phyloP scores from a whole-genome alignment of 768 basidiomycete species.

The Termitomyces eurrhizus region DNA sequence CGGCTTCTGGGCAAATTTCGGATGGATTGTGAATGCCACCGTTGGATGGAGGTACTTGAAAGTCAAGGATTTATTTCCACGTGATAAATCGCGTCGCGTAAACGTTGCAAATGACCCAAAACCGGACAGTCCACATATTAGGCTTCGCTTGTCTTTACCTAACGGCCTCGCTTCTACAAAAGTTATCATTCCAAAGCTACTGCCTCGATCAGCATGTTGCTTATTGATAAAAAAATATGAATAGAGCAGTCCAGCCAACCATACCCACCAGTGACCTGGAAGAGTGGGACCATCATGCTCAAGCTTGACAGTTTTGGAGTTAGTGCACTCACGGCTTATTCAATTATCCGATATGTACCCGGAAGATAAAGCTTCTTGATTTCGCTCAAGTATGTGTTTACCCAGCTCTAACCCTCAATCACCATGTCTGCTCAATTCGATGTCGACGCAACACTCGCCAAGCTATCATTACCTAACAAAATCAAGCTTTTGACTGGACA shows the following conservation, averaged over 20 bases:
- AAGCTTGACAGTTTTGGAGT: neutral
- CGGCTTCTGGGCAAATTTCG: slow-evolving; percentile 13
- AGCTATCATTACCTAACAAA: slow-evolving; percentile 35
- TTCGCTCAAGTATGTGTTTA: neutral
- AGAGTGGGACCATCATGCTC: neutral
- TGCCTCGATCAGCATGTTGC: neutral
- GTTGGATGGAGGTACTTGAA: slow-evolving; percentile 25
- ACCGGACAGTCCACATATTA: neutral
- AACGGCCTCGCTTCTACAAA: neutral
- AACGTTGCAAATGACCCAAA: neutral
- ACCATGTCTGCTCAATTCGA: slow-evolving; percentile 28
- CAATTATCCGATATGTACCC: slow-evolving; percentile 20
- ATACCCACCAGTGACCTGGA: neutral
- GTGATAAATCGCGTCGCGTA: slow-evolving; percentile 18
- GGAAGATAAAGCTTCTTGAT: slow-evolving; percentile 11
- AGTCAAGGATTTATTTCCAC: slow-evolving; percentile 8
- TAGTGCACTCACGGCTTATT: neutral
- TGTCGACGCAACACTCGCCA: slow-evolving; percentile 32
- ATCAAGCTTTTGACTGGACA: slow-evolving; percentile 41
- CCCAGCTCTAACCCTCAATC: neutral
- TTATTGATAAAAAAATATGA: neutral
- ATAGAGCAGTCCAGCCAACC: neutral
- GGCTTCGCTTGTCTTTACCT: neutral
- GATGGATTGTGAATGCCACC: slow-evolving; percentile 29
- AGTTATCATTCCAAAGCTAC: neutral